Conservation (phyloP, 1,139 yeast genomes). For the Debaryomycetaceae sp. region DNA sequence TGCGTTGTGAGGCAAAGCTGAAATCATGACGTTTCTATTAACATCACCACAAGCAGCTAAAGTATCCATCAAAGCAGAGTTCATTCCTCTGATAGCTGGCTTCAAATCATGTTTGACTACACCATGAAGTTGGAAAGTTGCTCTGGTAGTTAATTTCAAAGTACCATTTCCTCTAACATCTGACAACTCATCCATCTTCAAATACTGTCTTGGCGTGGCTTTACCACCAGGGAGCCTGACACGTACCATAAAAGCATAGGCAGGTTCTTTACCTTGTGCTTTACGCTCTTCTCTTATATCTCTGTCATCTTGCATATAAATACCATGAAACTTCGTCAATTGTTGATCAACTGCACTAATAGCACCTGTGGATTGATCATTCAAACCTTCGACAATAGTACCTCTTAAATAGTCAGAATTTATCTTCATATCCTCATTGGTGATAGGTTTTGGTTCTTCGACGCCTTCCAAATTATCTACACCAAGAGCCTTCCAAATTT, state of each 20-base stretch:
- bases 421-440: constrained; percentile 93
- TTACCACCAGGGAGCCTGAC: constrained; percentile 93
- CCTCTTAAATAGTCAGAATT: constrained; percentile 88
- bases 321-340: constrained; percentile 95
- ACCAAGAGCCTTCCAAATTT: constrained; percentile 84
- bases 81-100: constrained; percentile 92
- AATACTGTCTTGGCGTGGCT: constrained; percentile 86
- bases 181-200: constrained; percentile 78
- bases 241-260: constrained; percentile 94
- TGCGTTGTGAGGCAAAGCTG: constrained; percentile 84
- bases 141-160: constrained; percentile 91
- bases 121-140: constrained; percentile 96
- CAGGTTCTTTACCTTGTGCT: constrained; percentile 91
- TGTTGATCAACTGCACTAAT: constrained; percentile 92
- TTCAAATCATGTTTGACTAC: constrained; percentile 86
- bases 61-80: constrained; percentile 85
- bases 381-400: constrained; percentile 83
- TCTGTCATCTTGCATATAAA: constrained; percentile 98
- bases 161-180: constrained; percentile 90
- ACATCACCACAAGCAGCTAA: constrained; percentile 99
- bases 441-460: constrained; percentile 94
- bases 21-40: constrained; percentile 89
- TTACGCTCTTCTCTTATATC: constrained; percentile 92
- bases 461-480: constrained; percentile 80
- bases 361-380: constrained; percentile 85